Evolutionary conservation across 306 rosid species (phyloP).

Genomic region (Trifolium repens): DNA sequence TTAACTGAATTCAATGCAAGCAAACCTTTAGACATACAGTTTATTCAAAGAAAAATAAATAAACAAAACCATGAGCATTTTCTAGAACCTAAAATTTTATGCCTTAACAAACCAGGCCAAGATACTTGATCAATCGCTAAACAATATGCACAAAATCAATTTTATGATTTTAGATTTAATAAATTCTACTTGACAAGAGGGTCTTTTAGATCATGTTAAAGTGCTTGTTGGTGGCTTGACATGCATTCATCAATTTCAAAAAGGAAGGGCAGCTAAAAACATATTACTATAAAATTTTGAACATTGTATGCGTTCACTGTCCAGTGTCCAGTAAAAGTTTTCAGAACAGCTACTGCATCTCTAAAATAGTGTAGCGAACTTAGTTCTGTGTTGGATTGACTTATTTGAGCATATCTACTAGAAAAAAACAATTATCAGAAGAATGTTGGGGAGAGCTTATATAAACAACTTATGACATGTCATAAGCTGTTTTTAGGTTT

Average conservation of each 20-base stretch:
- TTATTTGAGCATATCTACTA: background rate
- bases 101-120: background rate
- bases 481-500: background rate
- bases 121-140: background rate
- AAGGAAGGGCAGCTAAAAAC: background rate
- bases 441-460: background rate
- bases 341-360: conserved; percentile 1
- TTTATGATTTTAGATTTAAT: background rate
- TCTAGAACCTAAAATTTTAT: conserved; percentile 25
- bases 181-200: background rate
- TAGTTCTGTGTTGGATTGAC: background rate
- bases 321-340: conserved; percentile 23
- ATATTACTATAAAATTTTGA: background rate
- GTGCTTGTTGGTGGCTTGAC: background rate
- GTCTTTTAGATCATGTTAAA: background rate
- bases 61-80: conserved; percentile 2
- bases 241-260: conserved; percentile 1
- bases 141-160: background rate
- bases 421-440: no score
- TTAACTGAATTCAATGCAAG: conserved; percentile 6
- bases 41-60: background rate
- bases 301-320: background rate
- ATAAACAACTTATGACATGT: background rate
- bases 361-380: conserved; percentile 11
- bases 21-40: background rate